phyloP scores from a whole-genome alignment of 2,329 filamentous ascomycete genomes.

The Cladophialophora carrionii region DNA sequence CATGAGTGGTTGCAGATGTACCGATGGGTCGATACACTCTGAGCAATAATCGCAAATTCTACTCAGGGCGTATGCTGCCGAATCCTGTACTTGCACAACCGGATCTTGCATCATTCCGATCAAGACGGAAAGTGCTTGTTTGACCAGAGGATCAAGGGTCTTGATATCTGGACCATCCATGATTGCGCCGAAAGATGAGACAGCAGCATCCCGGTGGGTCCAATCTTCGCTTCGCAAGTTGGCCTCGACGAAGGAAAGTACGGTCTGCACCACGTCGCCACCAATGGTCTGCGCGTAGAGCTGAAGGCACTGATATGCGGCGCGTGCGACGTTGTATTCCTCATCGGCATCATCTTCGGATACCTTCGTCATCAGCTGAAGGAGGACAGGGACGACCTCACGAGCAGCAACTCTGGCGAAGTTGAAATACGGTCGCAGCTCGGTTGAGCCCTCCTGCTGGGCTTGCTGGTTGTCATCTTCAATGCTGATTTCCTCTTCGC shows the following conservation, averaged over 20 bases:
- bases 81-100: constrained; percentile 89
- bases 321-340: constrained; percentile 95
- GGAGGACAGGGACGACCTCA: constrained; percentile 90
- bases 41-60: constrained; percentile 94
- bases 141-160: constrained; percentile 88
- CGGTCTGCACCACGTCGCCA: constrained; percentile 78
- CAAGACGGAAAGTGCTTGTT: constrained; percentile 88
- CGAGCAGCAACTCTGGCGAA: constrained; percentile 90
- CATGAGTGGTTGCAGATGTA: constrained; percentile 83
- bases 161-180: constrained; percentile 98
- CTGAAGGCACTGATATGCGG: constrained; percentile 94
- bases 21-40: constrained; percentile 81
- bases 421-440: constrained; percentile 91
- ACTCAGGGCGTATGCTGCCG: constrained; percentile 91
- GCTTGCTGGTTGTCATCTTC: constrained; percentile 91
- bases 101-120: constrained; percentile 91
- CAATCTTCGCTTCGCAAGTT: constrained; percentile 91
- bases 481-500: constrained; percentile 96
- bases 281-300: constrained; percentile 93
- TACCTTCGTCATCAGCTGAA: constrained; percentile 89
- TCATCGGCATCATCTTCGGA: constrained; percentile 96
- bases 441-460: constrained; percentile 72
- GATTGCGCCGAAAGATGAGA: constrained; percentile 95
- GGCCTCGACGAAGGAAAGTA: constrained; percentile 87
- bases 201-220: constrained; percentile 92